Conservation (phyloP, 768 basidiomycete genomes). For the Phaffia tasmanica region DNA sequence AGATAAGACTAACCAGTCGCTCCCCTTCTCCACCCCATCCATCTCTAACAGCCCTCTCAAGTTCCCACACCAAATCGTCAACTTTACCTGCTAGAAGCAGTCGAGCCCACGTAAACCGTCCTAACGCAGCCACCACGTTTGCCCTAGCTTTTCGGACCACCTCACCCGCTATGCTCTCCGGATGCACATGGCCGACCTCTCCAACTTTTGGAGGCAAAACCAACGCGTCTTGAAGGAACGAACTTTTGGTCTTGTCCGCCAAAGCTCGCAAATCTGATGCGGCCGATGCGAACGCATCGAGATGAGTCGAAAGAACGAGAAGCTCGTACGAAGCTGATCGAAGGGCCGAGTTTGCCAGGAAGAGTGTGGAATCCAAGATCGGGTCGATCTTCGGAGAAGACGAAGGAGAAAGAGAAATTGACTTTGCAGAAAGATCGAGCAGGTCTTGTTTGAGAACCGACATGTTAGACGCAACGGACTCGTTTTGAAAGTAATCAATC, state of each 20-base stretch:
- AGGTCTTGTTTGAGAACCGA: constrained; percentile 4
- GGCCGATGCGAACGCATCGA: background rate
- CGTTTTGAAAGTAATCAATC: constrained; percentile 4
- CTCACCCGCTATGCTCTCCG: background rate
- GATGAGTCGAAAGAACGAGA: background rate
- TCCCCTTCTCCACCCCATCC: constrained; percentile 20
- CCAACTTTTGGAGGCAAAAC: background rate
- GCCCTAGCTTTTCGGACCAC: constrained; percentile 4
- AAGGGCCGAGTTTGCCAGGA: constrained; percentile 6
- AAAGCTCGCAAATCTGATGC: background rate
- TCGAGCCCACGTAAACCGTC: background rate
- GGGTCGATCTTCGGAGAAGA: background rate
- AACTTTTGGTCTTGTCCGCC: background rate
- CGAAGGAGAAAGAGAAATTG: background rate
- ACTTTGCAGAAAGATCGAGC: background rate
- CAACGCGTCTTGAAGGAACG: constrained; percentile 1
- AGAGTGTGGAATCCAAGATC: background rate
- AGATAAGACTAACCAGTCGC: background rate
- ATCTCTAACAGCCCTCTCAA: background rate
- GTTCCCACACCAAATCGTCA: constrained; percentile 5
- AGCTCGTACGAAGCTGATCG: constrained; percentile 1
- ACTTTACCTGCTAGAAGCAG: background rate
- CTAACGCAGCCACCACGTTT: background rate
- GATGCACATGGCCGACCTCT: constrained; percentile 1
- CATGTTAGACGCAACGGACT: constrained; percentile 10